A percentile compares a stretch with the other conserved stretches of the same genome.
Evolutionary conservation across 2,329 filamentous ascomycete species (phyloP).

Genomic region (Dactylellina cionopaga): DNA sequence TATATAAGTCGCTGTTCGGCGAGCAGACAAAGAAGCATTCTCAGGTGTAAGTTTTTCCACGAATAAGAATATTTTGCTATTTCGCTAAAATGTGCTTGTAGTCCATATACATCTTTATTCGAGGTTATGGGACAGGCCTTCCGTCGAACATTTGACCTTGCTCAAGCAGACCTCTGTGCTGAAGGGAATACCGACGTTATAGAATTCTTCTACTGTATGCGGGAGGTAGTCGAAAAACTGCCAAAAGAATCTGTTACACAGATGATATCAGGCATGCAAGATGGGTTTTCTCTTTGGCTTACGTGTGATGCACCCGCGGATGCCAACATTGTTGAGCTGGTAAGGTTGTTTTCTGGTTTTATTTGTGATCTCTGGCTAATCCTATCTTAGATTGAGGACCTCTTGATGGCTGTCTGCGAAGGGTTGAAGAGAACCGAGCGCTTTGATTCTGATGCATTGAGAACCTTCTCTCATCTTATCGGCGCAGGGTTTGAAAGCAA

Average conservation of each 20-base stretch:
- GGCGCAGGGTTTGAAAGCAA: slow-evolving; percentile 38
- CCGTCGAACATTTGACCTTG: slow-evolving; percentile 37
- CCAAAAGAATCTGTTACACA: slow-evolving; percentile 35
- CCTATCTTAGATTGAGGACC: slow-evolving; percentile 12
- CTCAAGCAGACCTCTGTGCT: slow-evolving; percentile 23
- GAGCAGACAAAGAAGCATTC: slow-evolving; percentile 29
- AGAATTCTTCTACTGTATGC: slow-evolving; percentile 32
- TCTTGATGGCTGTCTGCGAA: slow-evolving; percentile 19
- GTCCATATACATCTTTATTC: slow-evolving; percentile 32
- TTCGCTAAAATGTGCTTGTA: neutral
- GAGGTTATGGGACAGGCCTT: slow-evolving; percentile 45
- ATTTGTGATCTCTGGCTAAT: neutral
- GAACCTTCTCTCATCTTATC: slow-evolving; percentile 32
- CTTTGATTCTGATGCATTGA: slow-evolving; percentile 30
- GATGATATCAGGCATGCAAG: slow-evolving; percentile 30
- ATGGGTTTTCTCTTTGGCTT: slow-evolving; percentile 44
- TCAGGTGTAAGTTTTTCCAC: slow-evolving; percentile 18
- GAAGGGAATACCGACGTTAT: slow-evolving; percentile 24
- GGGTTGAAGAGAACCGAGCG: slow-evolving; percentile 21
- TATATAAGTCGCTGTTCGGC: slow-evolving; percentile 41
- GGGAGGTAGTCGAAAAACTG: slow-evolving; percentile 10
- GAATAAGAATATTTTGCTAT: neutral
- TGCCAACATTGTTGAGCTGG: slow-evolving; percentile 10
- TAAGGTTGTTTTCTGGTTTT: neutral
- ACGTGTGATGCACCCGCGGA: slow-evolving; percentile 29